Evolutionary conservation across 2,329 filamentous ascomycete species (phyloP), one percentile per base, ranked within the genome.

Genomic region (Paracorniculantispora psalliotae): DNA sequence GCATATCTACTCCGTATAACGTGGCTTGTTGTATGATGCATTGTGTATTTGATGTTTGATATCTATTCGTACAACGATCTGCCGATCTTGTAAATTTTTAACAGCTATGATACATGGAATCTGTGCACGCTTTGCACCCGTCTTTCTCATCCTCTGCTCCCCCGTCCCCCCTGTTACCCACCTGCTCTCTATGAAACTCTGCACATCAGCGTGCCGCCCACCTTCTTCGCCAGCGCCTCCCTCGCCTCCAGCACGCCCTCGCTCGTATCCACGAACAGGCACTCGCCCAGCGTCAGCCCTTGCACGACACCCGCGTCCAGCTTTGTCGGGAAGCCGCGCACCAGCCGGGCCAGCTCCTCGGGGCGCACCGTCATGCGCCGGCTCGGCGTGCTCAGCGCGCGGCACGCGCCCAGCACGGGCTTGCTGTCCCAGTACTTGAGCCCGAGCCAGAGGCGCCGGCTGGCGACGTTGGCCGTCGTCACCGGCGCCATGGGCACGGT

Each of bases 341-440:
- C 82, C 30, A 97, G 78, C 60, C 78, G 75, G 46, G 81, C 80
- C 61, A 97, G 73, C 49, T 86, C 82, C 17, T 75, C 63, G 25
- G 87, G 79, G 53, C 85, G 79, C 62, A 91, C 79, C 66, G 81
- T 88, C 70, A 96, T 82, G 66, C 85, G 75, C 64, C 91, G 81
- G 67, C 84, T 92, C 10, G 91, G 89, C 73, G 87, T 93, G 68
- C 83, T 88, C 61, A 96, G 78, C 69, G 88, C 72, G 51, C 74
- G 72, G 67, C 93, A 81, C 63, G 84, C 81, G 62, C 79, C 79
- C 65, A 97, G 75, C 23, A 96, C 91, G 6, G 92, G 91, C 72
- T 87, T 80, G 69, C 89, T 89, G 65, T 92, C 86, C 84, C 84
- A 90, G 81, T 96, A 96, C 77, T 96, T 96, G 68, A 96, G 77